Evolutionary conservation across 2,329 filamentous ascomycete species (phyloP), one percentile per base, ranked within the genome.

Genomic region (Annulohypoxylon truncatum): DNA sequence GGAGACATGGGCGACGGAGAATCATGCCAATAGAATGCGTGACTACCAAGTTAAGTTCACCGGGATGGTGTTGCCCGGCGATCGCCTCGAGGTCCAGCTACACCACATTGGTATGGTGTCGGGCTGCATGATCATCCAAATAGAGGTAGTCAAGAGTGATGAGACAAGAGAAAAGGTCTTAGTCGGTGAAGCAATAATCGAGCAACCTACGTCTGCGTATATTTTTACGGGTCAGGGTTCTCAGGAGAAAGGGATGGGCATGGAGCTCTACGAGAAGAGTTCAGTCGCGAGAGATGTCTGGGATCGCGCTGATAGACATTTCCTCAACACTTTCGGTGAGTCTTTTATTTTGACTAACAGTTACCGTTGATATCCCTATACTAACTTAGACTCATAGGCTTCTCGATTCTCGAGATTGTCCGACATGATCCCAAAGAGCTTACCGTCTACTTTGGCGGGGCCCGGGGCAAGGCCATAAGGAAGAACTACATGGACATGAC

Each of bases 141-240:
- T 81, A 13, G 64, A 75, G 33, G 79, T 74, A 1, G 58, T 59
- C 10, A 79, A 79, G 51, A 58, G 40, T 12, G 61, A 69, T 29
- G 67, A 67, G 15, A 75, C 67, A 3, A 73, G 66, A 12, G 75
- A 77, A 15, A 76, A 72, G 50, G 78, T 80, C 9, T 56, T 80
- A 8, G 47, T 55, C 1, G 71, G 70, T 0, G 57, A 66, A 15
- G 65, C 67, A 12, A 69, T 59, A 51, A 68, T 77, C 42, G 77
- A 77, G 53, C 77, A 76, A 33, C 67, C 67, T 2, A 58, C 59
- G 2, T 79, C 79, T 2, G 76, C 78, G 1, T 78, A 78, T 50
- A 44, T 81, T 10, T 82, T 82, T 59, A 80, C 78, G 6, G 80
- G 80, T 1, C 80, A 82, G 61, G 80, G 80, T 4, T 78, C 75